Evolutionary conservation across 2,329 filamentous ascomycete species (phyloP).

Genomic region (Neonectria coccinea): DNA sequence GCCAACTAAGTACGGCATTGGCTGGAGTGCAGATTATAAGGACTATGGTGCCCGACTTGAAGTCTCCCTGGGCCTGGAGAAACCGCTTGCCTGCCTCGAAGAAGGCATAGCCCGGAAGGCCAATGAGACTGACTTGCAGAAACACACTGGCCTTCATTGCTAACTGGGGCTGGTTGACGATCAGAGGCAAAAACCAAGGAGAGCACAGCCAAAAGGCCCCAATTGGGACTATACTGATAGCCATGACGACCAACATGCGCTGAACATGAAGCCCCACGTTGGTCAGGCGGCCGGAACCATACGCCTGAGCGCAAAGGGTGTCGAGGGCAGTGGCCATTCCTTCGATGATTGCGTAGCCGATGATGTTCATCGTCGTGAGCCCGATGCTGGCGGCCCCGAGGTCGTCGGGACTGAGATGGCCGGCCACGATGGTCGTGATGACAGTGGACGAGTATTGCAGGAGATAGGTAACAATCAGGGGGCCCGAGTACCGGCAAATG

Average conservation of each 20-base stretch:
- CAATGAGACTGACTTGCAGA: constrained; percentile 60
- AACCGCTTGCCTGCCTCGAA: constrained; percentile 68
- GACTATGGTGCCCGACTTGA: constrained; percentile 61
- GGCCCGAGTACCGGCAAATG: constrained; percentile 51
- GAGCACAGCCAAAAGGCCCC: constrained; percentile 62
- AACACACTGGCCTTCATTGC: constrained; percentile 63
- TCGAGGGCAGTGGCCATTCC: constrained; percentile 46
- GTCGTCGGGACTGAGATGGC: constrained; percentile 65
- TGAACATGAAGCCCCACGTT: constrained; percentile 66
- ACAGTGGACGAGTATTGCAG: constrained; percentile 65
- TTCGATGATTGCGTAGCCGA: constrained; percentile 58
- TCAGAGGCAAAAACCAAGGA: constrained; percentile 57
- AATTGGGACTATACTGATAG: constrained; percentile 61
- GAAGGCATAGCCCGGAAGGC: constrained; percentile 64
- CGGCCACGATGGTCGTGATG: constrained; percentile 63
- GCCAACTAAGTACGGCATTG: constrained; percentile 62
- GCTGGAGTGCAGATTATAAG: constrained; percentile 60
- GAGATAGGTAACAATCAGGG: constrained; percentile 64
- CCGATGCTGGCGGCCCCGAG: constrained; percentile 64
- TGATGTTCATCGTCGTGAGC: constrained; percentile 66
- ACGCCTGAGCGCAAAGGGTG: constrained; percentile 44
- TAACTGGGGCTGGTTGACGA: constrained; percentile 62
- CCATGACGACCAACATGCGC: constrained; percentile 63
- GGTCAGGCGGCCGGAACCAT: constrained; percentile 55
- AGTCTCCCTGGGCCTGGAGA: constrained; percentile 66